Evolutionary conservation across 2,329 filamentous ascomycete genomes (phyloP), one percentile per base, ranked within the genome.

Genomic region (Raffaelea ambrosiae): DNA sequence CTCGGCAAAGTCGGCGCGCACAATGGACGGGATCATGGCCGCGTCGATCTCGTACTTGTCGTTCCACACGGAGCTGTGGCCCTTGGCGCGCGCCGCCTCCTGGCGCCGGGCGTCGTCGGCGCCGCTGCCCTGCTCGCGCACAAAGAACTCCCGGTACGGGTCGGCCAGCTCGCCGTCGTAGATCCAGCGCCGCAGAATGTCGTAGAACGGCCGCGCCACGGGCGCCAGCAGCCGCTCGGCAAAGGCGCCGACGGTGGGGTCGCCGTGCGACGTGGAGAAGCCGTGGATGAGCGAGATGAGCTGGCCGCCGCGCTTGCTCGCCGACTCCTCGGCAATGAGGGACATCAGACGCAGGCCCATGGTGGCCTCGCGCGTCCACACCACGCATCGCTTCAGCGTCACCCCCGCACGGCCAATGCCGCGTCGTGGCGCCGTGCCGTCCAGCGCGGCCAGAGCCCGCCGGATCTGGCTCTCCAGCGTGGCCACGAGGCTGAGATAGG

Each of bases 161-260:
- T 98, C 93, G n/a, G 88, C 89, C 14, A 98, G 76, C 69, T 98
- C 94, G 51, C 93, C 93, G 59, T 98, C 91, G 61, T 98, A 98
- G 44, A 98, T 95, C 93, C 93, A 98, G 58, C 88, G 86, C 47
- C 89, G 82, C 47, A 98, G 73, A 71, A 98, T 96, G 58, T 94
- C 88, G 63, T 98, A 98, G 62, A 98, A 98, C 0, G 94, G 94
- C 16, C 86, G 77, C 2, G 93, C 96, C 47, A 98, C 86, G 58
- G 91, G 87, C 5, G 77, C 76, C 5, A 98, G 75, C 23, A 98
- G 73, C 21, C 91, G 81, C 64, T 97, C 91, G 0, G 93, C 93
- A 68, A 97, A 97, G 0, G 84, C 84, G 53, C 86, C 86, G 22
- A 98, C 93, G 55, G 96, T 90, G 0, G 93, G 93, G 56, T 98